Evolutionary conservation across 768 basidiomycete species (phyloP), one percentile per base, ranked within the genome.

Genomic region (Pulveroboletus sp.): DNA sequence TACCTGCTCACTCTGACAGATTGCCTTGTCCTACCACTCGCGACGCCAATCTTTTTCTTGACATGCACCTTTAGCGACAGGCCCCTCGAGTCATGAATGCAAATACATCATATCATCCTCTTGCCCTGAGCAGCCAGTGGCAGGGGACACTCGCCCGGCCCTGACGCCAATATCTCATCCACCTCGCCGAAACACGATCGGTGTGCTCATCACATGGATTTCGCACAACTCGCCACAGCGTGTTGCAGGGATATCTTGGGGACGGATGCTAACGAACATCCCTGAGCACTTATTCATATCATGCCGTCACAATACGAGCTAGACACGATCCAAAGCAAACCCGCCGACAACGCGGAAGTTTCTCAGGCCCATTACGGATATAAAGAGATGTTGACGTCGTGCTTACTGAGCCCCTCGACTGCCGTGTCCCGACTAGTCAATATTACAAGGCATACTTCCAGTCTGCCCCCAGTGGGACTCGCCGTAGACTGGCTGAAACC

Each of bases 171-270:
- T 8, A 28, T 6, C 6, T 28, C 26, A 13, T 15, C 43, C 9
- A 21, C 21, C 4, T 21, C 21, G 2, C 21, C 21, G 21, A 42
- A 39, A 41, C 36, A 24, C 17, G 28, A 10, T 43, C 26, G 24
- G 37, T 13, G 9, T 21, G 14, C 31, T 13, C 47, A 21, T 39
- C 24, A 39, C 21, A 21, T 21, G 21, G 8, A 27, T 24, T 35
- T 46, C 8, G 14, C 39, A 30, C 55, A 47, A 31, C 39, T 48
- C 39, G 28, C 51, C 51, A 50, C 49, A 40, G 50, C 36, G 11
- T 44, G 35, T 21, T 49, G 32, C 38, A 54, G 30, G 47, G 30
- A 21, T 21, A 21, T 21, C 21, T 21, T 21, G 21, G 4, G 21
- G 21, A 21, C 21, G 21, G 21, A 21, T 4, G 21, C 4, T 21